Percentiles rank a stretch among this genome's conserved stretches.
Conservation (phyloP, 768 basidiomycete genomes). For the Polyporus arcularius region DNA sequence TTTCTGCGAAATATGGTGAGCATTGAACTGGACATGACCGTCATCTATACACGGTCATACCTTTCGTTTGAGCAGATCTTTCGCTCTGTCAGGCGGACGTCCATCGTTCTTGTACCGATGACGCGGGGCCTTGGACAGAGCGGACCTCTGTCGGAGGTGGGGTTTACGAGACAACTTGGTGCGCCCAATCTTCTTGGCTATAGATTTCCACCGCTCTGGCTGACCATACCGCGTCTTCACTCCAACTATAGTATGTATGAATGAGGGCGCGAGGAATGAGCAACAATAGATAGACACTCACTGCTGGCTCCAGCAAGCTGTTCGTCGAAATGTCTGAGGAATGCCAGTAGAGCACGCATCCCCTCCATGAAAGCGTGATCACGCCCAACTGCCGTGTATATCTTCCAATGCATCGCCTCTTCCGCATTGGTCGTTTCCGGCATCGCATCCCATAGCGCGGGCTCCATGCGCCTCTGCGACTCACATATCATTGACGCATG, state of each 20-base stretch:
- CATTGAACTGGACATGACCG: too few relatives aligned
- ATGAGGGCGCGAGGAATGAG: too few relatives aligned
- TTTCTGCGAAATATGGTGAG: too few relatives aligned
- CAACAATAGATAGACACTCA: too few relatives aligned
- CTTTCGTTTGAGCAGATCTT: not conserved
- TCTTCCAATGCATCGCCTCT: constrained; percentile 38
- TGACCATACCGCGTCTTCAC: constrained; percentile 26
- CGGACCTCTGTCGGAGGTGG: not conserved
- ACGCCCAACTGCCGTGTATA: constrained; percentile 31
- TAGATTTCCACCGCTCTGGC: constrained; percentile 30
- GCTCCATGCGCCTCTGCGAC: constrained; percentile 32
- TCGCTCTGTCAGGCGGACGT: constrained; percentile 18
- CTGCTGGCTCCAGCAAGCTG: constrained; percentile 23
- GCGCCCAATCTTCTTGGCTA: constrained; percentile 15
- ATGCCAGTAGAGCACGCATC: constrained; percentile 15
- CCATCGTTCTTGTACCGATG: constrained; percentile 30
- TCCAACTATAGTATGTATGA: constrained; percentile 19
- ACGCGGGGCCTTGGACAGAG: not conserved
- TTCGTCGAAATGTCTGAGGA: constrained; percentile 13
- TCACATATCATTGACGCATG: constrained; percentile 35
- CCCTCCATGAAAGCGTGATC: constrained; percentile 23
- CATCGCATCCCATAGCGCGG: constrained; percentile 34
- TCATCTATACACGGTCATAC: too few relatives aligned
- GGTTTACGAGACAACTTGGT: constrained; percentile 26
- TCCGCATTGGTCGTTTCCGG: constrained; percentile 38